phyloP scores from a whole-genome alignment of 2,329 filamentous ascomycete genomes.

The Penicillium italicum region DNA sequence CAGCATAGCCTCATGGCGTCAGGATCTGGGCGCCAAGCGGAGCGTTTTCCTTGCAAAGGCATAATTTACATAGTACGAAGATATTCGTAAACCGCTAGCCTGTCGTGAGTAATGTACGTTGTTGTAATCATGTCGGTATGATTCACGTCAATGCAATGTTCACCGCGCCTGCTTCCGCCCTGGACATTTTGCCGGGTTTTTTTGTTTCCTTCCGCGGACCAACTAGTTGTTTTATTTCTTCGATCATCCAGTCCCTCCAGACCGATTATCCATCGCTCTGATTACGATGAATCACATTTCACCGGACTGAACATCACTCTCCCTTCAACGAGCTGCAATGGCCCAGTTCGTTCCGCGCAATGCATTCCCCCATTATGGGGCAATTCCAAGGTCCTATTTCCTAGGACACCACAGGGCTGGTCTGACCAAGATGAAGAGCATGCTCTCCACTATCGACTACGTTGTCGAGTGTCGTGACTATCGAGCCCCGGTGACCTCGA shows the following conservation, averaged over 20 bases:
- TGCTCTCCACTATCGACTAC: constrained; percentile 76
- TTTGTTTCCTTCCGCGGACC: not conserved
- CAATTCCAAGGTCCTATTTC: constrained; percentile 86
- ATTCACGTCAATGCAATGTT: not conserved
- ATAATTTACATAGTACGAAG: not conserved
- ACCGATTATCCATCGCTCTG: not conserved
- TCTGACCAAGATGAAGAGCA: constrained; percentile 73
- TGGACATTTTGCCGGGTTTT: constrained; percentile 6
- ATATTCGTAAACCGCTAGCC: not conserved
- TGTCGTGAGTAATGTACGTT: not conserved
- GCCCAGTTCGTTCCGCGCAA: constrained; percentile 67
- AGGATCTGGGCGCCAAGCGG: not conserved
- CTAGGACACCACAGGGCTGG: constrained; percentile 87
- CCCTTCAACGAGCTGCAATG: constrained; percentile 7
- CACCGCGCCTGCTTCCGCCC: constrained; percentile 7
- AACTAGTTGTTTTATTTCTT: not conserved
- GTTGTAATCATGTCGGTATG: not conserved
- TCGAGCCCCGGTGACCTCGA: constrained; percentile 80
- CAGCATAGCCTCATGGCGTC: not conserved
- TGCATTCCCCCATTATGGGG: constrained; percentile 67
- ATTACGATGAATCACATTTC: constrained; percentile 9
- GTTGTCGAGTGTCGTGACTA: constrained; percentile 95
- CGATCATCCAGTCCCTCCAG: not conserved
- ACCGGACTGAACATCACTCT: not conserved
- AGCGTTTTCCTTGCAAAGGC: not conserved